Evolutionary conservation across 371 early-diverging fungal genomes (phyloP).

Genomic region (Rhizopus stolonifer): DNA sequence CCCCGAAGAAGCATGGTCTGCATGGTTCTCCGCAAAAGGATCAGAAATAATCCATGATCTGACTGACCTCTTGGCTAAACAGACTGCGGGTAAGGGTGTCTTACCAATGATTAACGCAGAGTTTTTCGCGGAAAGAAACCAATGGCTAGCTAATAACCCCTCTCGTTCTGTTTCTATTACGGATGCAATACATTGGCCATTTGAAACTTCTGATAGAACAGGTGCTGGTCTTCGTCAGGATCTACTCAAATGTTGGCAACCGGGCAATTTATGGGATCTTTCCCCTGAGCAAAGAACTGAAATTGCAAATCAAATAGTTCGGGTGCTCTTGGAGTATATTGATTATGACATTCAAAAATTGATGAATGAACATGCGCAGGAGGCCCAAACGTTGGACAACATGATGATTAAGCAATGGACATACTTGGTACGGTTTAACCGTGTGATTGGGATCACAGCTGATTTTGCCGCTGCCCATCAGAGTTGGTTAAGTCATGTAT

Average conservation of each 20-base stretch:
- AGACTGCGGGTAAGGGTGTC: constrained; percentile 12
- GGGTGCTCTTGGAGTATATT: constrained; percentile 17
- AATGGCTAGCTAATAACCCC: constrained; percentile 13
- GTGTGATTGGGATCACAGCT: constrained; percentile 42
- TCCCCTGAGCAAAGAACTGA: neutral
- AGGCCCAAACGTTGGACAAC: constrained; percentile 21
- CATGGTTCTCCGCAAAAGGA: too few relatives aligned
- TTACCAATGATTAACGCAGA: constrained; percentile 23
- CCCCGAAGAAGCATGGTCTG: constrained; percentile 14
- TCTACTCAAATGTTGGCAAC: constrained; percentile 14
- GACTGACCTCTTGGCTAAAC: neutral
- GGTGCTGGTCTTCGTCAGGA: constrained; percentile 13
- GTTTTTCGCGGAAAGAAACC: constrained; percentile 10
- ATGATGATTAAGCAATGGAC: constrained; percentile 23
- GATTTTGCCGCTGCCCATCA: constrained; percentile 38
- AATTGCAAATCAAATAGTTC: constrained; percentile 10
- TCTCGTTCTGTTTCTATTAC: constrained; percentile 8
- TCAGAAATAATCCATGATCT: neutral
- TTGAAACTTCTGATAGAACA: constrained; percentile 13
- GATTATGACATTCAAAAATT: constrained; percentile 29
- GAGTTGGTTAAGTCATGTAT: constrained; percentile 23
- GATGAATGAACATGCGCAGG: constrained; percentile 25
- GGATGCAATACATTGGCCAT: constrained; percentile 33
- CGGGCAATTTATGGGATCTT: constrained; percentile 19
- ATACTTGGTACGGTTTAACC: constrained; percentile 29